Conservation (phyloP, 176 grass and related monocot species). For the Eleusine indica region DNA sequence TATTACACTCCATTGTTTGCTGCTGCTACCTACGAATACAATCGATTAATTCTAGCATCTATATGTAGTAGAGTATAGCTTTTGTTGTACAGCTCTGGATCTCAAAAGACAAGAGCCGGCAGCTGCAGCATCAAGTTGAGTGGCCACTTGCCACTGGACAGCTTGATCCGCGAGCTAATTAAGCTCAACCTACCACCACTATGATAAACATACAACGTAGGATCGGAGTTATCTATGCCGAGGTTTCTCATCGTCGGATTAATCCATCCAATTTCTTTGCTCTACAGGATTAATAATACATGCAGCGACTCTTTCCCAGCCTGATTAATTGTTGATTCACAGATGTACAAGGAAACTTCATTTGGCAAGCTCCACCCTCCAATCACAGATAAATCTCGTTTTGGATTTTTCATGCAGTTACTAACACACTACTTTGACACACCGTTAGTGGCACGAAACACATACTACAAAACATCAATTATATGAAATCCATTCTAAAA, state of each 20-base stretch:
- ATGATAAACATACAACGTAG: neutral
- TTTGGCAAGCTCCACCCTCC: too few relatives aligned
- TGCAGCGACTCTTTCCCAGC: neutral
- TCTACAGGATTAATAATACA: neutral
- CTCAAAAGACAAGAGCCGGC: neutral
- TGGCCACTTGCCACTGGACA: constrained; percentile 20
- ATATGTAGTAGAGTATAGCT: neutral
- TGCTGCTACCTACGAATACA: neutral
- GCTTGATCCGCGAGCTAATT: neutral
- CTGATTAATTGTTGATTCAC: neutral
- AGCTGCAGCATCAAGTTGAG: neutral
- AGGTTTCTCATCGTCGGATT: constrained; percentile 18
- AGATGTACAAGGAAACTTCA: neutral
- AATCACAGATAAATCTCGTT: too few relatives aligned
- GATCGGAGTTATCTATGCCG: constrained; percentile 28
- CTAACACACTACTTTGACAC: too few relatives aligned
- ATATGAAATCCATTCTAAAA: too few relatives aligned
- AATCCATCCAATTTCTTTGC: neutral
- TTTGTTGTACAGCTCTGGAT: neutral
- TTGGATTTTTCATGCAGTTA: too few relatives aligned
- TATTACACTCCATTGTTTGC: neutral
- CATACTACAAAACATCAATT: too few relatives aligned
- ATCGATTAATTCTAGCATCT: neutral
- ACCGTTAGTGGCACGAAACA: too few relatives aligned
- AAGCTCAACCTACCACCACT: neutral